These are phyloP conservation scores for Meredithiella fracta DNA, from an alignment of 2,329 filamentous ascomycete species.

Conservation along the genomic window DNA sequence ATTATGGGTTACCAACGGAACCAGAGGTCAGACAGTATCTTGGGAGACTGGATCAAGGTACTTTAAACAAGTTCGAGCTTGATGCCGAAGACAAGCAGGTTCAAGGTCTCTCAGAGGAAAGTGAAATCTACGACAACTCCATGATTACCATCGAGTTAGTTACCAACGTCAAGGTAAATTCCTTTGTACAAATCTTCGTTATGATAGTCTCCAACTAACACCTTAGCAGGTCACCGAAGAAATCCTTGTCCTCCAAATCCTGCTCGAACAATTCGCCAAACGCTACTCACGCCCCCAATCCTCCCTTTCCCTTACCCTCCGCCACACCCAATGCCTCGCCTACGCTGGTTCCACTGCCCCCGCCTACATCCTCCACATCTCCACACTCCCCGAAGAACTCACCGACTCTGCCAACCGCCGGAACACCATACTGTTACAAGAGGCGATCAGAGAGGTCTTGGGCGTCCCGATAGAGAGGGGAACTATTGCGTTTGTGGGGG, in stretches of 20 bases:
- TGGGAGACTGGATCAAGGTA: background rate
- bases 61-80: background rate
- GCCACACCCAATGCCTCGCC: conserved; percentile 58
- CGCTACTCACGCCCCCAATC: conserved; percentile 60
- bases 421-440: conserved; percentile 61
- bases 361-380: conserved; percentile 62
- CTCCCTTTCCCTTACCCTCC: conserved; percentile 59
- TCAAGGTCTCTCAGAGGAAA: background rate
- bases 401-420: conserved; percentile 63
- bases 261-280: conserved; percentile 55
- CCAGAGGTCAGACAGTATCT: background rate
- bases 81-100: background rate
- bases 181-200: conserved; percentile 8
- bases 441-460: conserved; percentile 55
- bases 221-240: conserved; percentile 54
- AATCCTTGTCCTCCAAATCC: conserved; percentile 54
- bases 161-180: conserved; percentile 8
- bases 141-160: conserved; percentile 6
- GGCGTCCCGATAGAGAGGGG: conserved; percentile 51
- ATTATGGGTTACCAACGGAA: background rate
- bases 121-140: background rate
- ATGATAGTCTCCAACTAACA: background rate
- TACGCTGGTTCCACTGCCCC: conserved; percentile 62
- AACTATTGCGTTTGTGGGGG: conserved; percentile 53
- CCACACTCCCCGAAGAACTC: conserved; percentile 50